Evolutionary conservation across 768 basidiomycete species (phyloP).

Genomic region (Hygrocybe coccinea): DNA sequence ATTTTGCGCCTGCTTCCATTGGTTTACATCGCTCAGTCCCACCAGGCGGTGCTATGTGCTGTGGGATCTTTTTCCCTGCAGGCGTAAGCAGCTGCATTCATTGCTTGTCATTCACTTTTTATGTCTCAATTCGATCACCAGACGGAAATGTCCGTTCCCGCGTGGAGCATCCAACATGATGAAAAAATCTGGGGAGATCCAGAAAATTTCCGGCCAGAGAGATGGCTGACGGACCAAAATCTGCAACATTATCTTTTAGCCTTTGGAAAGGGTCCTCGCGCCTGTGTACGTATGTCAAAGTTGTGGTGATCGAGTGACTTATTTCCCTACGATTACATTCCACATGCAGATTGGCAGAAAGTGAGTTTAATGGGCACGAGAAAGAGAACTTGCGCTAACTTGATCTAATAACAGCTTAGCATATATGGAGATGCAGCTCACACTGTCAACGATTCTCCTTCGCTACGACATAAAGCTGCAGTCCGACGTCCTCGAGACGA

Average conservation of each 20-base stretch:
- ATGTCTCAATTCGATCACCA: slow-evolving; percentile 5
- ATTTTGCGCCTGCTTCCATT: slow-evolving; percentile 34
- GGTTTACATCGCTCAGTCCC: slow-evolving; percentile 33
- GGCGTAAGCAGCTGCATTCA: slow-evolving; percentile 20
- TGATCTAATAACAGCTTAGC: slow-evolving; percentile 18
- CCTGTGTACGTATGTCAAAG: slow-evolving; percentile 22
- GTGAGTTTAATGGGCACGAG: not conserved
- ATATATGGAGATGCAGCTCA: slow-evolving; percentile 26
- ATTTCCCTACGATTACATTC: not conserved
- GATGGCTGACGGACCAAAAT: slow-evolving; percentile 31
- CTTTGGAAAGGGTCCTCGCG: slow-evolving; percentile 31
- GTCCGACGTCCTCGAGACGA: slow-evolving; percentile 19
- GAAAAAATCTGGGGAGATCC: slow-evolving; percentile 31
- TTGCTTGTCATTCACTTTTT: not conserved
- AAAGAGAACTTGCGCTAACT: not conserved
- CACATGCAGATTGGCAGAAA: not conserved
- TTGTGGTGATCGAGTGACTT: not conserved
- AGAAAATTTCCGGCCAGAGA: slow-evolving; percentile 31
- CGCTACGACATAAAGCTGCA: slow-evolving; percentile 23
- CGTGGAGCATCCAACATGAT: slow-evolving; percentile 32
- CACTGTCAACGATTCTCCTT: slow-evolving; percentile 23
- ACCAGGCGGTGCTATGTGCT: slow-evolving; percentile 20
- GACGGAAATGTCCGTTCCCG: slow-evolving; percentile 34
- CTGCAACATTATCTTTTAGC: slow-evolving; percentile 24
- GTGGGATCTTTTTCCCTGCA: slow-evolving; percentile 24